Conservation (phyloP, 306 rosid genomes). For the Inga laurina region DNA sequence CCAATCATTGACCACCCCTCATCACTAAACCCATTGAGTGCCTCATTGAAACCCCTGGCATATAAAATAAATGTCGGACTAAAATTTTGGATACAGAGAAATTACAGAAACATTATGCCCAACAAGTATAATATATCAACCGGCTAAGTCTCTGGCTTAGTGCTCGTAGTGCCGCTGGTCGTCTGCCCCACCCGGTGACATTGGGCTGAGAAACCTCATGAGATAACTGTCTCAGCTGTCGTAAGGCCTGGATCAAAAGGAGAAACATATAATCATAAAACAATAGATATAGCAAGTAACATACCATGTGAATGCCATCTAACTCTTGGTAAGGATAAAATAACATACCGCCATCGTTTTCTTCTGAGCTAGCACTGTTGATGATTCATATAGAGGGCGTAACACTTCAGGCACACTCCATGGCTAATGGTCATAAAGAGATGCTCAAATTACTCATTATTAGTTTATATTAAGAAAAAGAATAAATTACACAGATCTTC, state of each 20-base stretch:
- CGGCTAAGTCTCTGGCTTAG: constrained; percentile 23
- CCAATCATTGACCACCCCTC: constrained; percentile 82
- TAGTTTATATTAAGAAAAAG: background rate
- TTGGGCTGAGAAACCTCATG: constrained; percentile 15
- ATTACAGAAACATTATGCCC: background rate
- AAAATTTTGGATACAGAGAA: background rate
- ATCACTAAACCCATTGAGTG: constrained; percentile 83
- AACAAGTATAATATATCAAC: background rate
- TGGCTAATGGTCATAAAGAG: background rate
- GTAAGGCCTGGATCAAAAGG: constrained; percentile 9
- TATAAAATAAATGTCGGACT: background rate
- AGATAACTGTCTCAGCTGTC: constrained; percentile 18
- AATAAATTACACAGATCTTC: background rate
- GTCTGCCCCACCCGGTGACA: constrained; percentile 19
- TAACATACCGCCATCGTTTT: constrained; percentile 64
- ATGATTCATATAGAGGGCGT: constrained; percentile 82
- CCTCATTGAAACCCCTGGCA: constrained; percentile 83
- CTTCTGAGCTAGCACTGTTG: constrained; percentile 85
- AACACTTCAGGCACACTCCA: constrained; percentile 90
- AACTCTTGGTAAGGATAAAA: background rate
- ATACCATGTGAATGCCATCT: background rate
- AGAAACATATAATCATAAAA: background rate
- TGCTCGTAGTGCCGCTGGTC: constrained; percentile 10
- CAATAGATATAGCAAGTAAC: background rate
- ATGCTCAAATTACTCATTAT: background rate